Conservation (phyloP, 331 rosid species). For the Erythrophleum ivorense region DNA sequence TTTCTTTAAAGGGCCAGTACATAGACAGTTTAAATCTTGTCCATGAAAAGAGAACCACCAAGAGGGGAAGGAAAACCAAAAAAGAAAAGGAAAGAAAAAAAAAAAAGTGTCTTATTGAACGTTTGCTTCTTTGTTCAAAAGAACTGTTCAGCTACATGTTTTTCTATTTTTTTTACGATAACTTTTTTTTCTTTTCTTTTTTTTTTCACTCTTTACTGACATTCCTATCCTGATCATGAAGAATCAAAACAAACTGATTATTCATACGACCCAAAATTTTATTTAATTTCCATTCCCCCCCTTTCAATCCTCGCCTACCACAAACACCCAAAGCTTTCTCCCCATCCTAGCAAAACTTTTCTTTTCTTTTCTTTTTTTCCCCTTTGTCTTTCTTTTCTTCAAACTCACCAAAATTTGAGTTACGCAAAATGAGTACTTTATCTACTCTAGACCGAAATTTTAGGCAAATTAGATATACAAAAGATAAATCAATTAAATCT, state of each 20-base stretch:
- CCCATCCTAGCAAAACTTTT: too few relatives aligned
- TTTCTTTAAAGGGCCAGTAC: conserved; percentile 30
- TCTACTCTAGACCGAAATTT: neutral
- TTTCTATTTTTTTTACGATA: neutral
- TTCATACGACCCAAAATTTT: neutral
- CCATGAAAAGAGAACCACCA: conserved; percentile 28
- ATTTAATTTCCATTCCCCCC: conserved; percentile 19
- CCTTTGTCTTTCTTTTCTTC: neutral
- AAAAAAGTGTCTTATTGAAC: conserved; percentile 18
- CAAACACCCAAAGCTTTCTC: too few relatives aligned
- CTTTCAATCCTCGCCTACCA: neutral
- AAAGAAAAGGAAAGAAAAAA: neutral
- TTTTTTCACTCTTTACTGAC: conserved; percentile 12
- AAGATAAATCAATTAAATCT: too few relatives aligned
- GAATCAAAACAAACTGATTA: neutral
- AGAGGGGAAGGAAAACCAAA: neutral
- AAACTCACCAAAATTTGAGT: neutral
- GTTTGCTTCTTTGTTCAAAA: conserved; percentile 23
- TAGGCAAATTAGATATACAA: neutral
- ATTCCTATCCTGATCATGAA: conserved; percentile 22
- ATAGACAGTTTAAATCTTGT: conserved; percentile 31
- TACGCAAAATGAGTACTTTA: neutral
- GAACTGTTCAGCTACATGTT: neutral
- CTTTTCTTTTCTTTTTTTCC: neutral
- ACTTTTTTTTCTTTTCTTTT: neutral